These are phyloP conservation scores for Trichothecium sympodiale DNA, from an alignment of 2,329 filamentous ascomycete species.

Conservation along the genomic window DNA sequence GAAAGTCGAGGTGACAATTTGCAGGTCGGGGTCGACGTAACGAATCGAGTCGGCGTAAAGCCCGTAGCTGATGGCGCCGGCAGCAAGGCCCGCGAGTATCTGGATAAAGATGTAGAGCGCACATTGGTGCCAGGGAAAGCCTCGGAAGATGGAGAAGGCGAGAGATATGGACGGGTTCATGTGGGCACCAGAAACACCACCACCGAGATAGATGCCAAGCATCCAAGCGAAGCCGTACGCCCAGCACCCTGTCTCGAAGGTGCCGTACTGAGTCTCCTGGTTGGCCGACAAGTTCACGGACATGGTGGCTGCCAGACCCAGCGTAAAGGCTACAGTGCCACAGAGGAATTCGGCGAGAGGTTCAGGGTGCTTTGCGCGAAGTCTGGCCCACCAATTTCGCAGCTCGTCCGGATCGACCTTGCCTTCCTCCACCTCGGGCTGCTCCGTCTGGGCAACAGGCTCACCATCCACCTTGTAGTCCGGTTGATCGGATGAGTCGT, in stretches of 20 bases:
- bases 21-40: conserved; percentile 18
- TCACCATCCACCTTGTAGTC: conserved; percentile 9
- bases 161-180: conserved; percentile 25
- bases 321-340: conserved; percentile 9
- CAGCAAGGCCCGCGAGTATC: conserved; percentile 17
- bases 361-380: conserved; percentile 11
- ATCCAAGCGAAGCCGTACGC: conserved; percentile 14
- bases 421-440: conserved; percentile 7
- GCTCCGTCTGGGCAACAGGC: conserved; percentile 9
- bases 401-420: conserved; percentile 7
- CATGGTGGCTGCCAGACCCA: conserved; percentile 9
- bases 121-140: conserved; percentile 23
- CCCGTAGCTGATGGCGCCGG: conserved; percentile 18
- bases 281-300: conserved; percentile 10
- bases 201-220: conserved; percentile 13
- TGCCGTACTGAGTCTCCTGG: conserved; percentile 7
- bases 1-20: conserved; percentile 18
- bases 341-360: conserved; percentile 12
- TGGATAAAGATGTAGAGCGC: conserved; percentile 17
- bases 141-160: conserved; percentile 21
- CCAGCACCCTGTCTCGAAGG: conserved; percentile 13
- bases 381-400: conserved; percentile 12
- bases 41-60: conserved; percentile 18
- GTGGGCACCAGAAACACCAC: conserved; percentile 17
- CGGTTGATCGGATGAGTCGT: background rate